Percentiles rank a stretch among this genome's conserved stretches.
Conservation (phyloP, 768 basidiomycete species). For the Suillus lakei region DNA sequence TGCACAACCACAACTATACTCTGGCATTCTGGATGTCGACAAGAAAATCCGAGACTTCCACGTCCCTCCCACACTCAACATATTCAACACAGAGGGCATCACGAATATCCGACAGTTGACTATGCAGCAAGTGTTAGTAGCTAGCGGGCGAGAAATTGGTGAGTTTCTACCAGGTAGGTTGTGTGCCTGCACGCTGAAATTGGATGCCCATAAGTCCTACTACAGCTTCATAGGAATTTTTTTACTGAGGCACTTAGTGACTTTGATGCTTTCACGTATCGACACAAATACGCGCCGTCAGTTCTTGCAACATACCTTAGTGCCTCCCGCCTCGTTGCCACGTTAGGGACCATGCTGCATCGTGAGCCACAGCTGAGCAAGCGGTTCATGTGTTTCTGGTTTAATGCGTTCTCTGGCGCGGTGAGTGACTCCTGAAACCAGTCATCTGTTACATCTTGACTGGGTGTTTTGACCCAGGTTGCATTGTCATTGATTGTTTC, state of each 20-base stretch:
- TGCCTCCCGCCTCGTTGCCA: slow-evolving; percentile 60
- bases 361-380: slow-evolving; percentile 64
- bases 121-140: slow-evolving; percentile 68
- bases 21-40: slow-evolving; percentile 57
- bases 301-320: slow-evolving; percentile 71
- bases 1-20: slow-evolving; percentile 56
- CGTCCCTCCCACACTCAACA: slow-evolving; percentile 54
- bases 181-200: slow-evolving; percentile 7
- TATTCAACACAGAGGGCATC: slow-evolving; percentile 41
- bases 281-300: slow-evolving; percentile 68
- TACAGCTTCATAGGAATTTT: slow-evolving; percentile 70
- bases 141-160: slow-evolving; percentile 70
- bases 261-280: slow-evolving; percentile 56
- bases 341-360: slow-evolving; percentile 58
- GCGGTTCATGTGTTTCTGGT: slow-evolving; percentile 76
- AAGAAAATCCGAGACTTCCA: slow-evolving; percentile 57
- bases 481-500: slow-evolving; percentile 68
- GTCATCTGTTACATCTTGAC: slow-evolving; percentile 8
- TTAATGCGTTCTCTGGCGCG: slow-evolving; percentile 73
- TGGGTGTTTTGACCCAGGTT: slow-evolving; percentile 42
- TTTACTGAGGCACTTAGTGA: slow-evolving; percentile 69
- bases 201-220: slow-evolving; percentile 48
- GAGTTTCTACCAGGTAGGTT: slow-evolving; percentile 22
- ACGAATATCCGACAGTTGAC: slow-evolving; percentile 54
- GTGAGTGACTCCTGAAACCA: slow-evolving; percentile 43